Evolutionary conservation across 345 rosid species (phyloP).

Genomic region (Odontarrhena argentea): DNA sequence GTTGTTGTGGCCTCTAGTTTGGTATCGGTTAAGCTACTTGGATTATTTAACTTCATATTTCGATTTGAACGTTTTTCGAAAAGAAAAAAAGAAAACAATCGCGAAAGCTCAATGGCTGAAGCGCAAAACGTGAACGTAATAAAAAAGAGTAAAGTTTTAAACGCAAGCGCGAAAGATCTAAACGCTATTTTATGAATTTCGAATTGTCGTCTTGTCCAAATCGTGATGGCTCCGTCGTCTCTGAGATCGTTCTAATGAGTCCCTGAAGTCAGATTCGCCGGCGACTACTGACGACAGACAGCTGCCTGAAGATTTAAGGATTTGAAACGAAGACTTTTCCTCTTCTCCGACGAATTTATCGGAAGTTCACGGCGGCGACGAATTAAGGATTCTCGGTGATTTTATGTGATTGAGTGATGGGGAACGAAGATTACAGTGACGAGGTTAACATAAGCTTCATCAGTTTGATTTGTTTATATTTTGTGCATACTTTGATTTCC

Average conservation of each 20-base stretch:
- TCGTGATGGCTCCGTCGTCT: constrained; percentile 23
- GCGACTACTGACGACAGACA: background rate
- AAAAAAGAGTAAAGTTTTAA: background rate
- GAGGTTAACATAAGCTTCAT: constrained; percentile 31
- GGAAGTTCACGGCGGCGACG: background rate
- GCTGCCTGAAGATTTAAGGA: constrained; percentile 4
- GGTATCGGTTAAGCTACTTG: background rate
- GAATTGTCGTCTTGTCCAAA: constrained; percentile 1
- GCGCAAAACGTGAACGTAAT: no score
- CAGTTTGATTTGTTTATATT: background rate
- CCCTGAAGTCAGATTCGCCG: constrained; percentile 14
- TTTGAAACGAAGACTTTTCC: constrained; percentile 1
- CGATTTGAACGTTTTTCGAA: background rate
- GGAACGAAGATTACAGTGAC: constrained; percentile 27
- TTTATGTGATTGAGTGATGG: constrained; percentile 19
- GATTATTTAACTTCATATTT: background rate
- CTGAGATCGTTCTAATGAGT: constrained; percentile 13
- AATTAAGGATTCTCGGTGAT: background rate
- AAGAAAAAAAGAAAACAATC: background rate
- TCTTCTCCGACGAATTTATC: constrained; percentile 2
- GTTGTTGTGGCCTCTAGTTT: constrained; percentile 4
- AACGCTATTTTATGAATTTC: background rate
- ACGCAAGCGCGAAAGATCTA: background rate
- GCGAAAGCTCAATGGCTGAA: no score
- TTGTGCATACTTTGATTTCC: constrained; percentile 20